Percentiles rank a stretch among this genome's conserved stretches.
Evolutionary conservation across 108 stramenopile species (phyloP).

Genomic region (Asterionellopsis glacialis): DNA sequence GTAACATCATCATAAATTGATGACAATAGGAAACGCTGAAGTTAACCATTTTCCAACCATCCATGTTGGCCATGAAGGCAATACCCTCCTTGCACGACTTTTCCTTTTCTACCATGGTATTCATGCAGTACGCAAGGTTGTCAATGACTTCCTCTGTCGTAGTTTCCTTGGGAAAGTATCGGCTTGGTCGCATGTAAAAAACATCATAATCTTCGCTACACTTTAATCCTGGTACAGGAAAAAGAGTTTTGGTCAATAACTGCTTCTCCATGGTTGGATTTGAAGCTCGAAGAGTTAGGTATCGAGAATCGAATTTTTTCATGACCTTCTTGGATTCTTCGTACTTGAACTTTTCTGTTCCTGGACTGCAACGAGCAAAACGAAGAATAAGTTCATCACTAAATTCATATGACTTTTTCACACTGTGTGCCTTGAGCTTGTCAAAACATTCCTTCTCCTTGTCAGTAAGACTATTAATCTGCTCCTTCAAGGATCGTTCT

Average conservation of each 20-base stretch:
- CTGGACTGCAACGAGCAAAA: constrained; percentile 46
- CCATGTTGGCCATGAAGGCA: constrained; percentile 53
- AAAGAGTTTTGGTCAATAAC: constrained; percentile 24
- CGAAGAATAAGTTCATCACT: constrained; percentile 8
- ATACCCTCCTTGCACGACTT: constrained; percentile 36
- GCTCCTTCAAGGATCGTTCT: constrained; percentile 33
- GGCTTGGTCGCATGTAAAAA: constrained; percentile 45
- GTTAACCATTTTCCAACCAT: constrained; percentile 38
- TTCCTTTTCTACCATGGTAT: constrained; percentile 36
- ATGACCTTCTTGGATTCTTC: constrained; percentile 33
- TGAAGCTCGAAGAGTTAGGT: constrained; percentile 14
- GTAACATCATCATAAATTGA: constrained; percentile 41
- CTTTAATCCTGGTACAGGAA: constrained; percentile 40
- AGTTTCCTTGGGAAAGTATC: constrained; percentile 35
- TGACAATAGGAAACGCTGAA: constrained; percentile 34
- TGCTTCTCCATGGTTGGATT: constrained; percentile 24
- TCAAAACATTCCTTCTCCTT: constrained; percentile 27
- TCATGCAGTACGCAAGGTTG: constrained; percentile 43
- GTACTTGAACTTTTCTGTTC: constrained; percentile 22
- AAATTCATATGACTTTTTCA: neutral
- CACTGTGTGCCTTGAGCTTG: constrained; percentile 10
- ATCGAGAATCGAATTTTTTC: constrained; percentile 35
- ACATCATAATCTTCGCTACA: constrained; percentile 33
- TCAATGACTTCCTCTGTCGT: constrained; percentile 33
- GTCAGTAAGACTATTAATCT: constrained; percentile 19